Evolutionary conservation across 495 filamentous ascomycete species (phyloP).

Genomic region (Aspergillus ostianus): DNA sequence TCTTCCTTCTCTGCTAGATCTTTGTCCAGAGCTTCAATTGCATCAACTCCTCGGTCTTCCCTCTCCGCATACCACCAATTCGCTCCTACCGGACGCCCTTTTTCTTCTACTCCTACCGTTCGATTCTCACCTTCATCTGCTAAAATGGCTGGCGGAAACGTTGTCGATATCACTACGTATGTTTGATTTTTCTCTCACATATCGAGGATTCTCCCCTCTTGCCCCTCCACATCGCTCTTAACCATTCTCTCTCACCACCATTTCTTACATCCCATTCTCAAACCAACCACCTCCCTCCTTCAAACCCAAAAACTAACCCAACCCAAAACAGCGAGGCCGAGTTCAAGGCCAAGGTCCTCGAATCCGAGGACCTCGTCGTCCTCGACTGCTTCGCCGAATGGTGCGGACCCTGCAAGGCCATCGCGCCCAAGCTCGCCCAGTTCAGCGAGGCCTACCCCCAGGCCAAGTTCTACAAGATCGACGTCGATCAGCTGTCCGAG

Average conservation of each 20-base stretch:
- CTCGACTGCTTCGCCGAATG: constrained; percentile 87
- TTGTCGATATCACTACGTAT: constrained; percentile 35
- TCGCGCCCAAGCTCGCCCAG: constrained; percentile 71
- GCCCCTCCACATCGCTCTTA: too few relatives aligned
- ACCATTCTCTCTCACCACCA: constrained; percentile 7
- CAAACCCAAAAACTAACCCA: too few relatives aligned
- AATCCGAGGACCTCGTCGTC: constrained; percentile 56
- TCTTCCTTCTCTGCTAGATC: constrained; percentile 16
- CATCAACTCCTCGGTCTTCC: constrained; percentile 18
- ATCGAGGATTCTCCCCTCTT: neutral
- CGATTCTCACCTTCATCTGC: constrained; percentile 47
- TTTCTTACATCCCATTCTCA: neutral
- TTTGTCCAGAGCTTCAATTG: constrained; percentile 12
- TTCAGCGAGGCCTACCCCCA: constrained; percentile 52
- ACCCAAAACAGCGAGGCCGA: constrained; percentile 52
- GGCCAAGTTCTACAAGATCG: constrained; percentile 83
- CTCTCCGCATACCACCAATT: constrained; percentile 17
- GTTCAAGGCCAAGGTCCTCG: constrained; percentile 47
- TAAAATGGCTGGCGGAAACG: constrained; percentile 45
- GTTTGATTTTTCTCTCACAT: constrained; percentile 7
- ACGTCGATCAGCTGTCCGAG: constrained; percentile 79
- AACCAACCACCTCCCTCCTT: too few relatives aligned
- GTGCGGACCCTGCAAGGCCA: constrained; percentile 94
- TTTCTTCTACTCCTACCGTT: constrained; percentile 32
- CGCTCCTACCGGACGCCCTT: constrained; percentile 26